Conservation (phyloP, 768 basidiomycete species). For the Suillus tomentosus region DNA sequence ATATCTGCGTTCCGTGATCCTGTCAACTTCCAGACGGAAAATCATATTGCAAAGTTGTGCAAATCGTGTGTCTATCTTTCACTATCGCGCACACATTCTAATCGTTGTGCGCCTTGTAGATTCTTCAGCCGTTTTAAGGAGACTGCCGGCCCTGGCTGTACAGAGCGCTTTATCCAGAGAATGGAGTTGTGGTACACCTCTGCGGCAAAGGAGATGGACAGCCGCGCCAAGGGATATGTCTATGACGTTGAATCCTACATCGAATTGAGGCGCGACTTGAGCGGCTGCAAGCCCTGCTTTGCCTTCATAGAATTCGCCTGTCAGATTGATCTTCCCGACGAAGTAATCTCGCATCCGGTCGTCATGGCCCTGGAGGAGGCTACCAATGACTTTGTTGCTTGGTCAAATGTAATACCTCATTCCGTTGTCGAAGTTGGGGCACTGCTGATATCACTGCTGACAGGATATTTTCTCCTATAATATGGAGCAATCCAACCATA, state of each 20-base stretch:
- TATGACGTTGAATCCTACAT: conserved; percentile 55
- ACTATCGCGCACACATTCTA: not conserved
- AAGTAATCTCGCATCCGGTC: conserved; percentile 51
- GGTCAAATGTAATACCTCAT: conserved; percentile 40
- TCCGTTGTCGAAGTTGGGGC: not conserved
- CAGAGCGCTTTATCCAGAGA: conserved; percentile 11
- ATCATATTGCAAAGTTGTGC: conserved; percentile 29
- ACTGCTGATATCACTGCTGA: conserved; percentile 3
- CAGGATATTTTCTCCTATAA: not conserved
- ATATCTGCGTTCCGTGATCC: conserved; percentile 34
- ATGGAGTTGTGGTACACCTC: conserved; percentile 43
- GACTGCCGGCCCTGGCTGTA: conserved; percentile 42
- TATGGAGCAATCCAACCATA: not conserved
- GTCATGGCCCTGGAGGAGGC: conserved; percentile 46
- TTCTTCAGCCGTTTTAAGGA: conserved; percentile 40
- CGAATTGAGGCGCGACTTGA: conserved; percentile 45
- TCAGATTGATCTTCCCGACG: conserved; percentile 52
- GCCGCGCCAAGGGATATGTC: conserved; percentile 38
- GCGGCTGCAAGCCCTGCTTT: not conserved
- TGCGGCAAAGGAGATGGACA: conserved; percentile 43
- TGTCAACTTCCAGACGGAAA: conserved; percentile 5
- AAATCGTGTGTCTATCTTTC: conserved; percentile 33
- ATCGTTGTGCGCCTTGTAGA: conserved; percentile 18
- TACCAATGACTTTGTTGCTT: conserved; percentile 52
- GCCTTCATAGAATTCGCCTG: not conserved